These are phyloP conservation scores for Beauveria caledonica DNA, from an alignment of 2,329 filamentous ascomycete genomes.

Conservation along the genomic window DNA sequence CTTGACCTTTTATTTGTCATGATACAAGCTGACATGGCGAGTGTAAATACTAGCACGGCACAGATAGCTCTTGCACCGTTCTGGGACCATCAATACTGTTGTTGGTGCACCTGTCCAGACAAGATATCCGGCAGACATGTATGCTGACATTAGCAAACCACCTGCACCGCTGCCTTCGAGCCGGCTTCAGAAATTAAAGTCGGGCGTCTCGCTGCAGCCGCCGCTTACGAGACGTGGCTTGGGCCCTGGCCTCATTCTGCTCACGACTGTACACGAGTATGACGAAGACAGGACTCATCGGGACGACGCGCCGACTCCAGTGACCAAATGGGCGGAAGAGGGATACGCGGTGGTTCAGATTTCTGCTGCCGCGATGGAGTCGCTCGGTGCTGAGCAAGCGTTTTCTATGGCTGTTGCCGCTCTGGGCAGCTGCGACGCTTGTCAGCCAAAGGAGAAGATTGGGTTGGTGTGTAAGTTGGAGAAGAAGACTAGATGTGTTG, in stretches of 20 bases:
- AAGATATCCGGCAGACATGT: not conserved
- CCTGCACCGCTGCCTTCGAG: not conserved
- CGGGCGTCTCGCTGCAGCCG: constrained; percentile 15
- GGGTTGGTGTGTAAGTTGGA: not conserved
- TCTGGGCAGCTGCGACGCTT: not conserved
- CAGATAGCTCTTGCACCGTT: not conserved
- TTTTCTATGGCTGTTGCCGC: not conserved
- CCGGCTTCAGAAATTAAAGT: not conserved
- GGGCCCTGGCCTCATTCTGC: constrained; percentile 26
- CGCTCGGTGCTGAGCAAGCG: not conserved
- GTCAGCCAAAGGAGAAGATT: not conserved
- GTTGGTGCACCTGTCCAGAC: not conserved
- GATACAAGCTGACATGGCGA: not conserved
- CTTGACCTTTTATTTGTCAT: not conserved
- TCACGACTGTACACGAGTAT: constrained; percentile 9
- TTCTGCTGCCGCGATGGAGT: not conserved
- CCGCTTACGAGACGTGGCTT: constrained; percentile 23
- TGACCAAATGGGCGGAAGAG: constrained; percentile 30
- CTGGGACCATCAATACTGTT: not conserved
- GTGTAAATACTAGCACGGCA: not conserved
- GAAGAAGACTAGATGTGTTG: not conserved
- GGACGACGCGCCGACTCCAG: constrained; percentile 14
- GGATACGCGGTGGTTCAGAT: constrained; percentile 24
- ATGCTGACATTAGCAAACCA: not conserved
- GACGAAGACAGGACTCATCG: not conserved